These are phyloP conservation scores for Phenoliferia sp. DNA, from an alignment of 1,284 basidiomycete genomes.

Conservation along the genomic window DNA sequence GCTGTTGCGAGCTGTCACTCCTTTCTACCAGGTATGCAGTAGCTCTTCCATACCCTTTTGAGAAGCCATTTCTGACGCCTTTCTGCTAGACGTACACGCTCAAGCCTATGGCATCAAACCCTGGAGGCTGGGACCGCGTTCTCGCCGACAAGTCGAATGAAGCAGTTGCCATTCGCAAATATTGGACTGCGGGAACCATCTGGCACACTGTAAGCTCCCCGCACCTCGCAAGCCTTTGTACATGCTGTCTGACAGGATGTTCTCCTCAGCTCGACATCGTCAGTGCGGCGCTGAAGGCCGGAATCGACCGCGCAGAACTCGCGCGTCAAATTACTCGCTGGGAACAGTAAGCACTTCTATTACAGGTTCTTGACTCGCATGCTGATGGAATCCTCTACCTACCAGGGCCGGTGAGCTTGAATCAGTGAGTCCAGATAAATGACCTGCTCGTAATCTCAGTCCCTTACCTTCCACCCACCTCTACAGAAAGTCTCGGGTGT, in stretches of 20 bases:
- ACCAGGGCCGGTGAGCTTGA: slow-evolving; percentile 39
- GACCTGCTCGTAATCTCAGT: no score
- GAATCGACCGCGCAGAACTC: neutral
- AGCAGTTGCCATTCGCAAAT: slow-evolving; percentile 43
- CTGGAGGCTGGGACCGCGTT: slow-evolving; percentile 41
- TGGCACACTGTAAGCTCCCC: slow-evolving; percentile 12
- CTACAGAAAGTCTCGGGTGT: slow-evolving; percentile 50
- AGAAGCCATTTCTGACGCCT: slow-evolving; percentile 50
- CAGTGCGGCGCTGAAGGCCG: no score
- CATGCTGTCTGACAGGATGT: neutral
- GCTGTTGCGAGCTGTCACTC: slow-evolving; percentile 49
- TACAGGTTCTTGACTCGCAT: neutral
- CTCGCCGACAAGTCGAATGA: slow-evolving; percentile 41
- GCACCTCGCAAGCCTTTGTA: neutral
- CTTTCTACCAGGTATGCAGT: slow-evolving; percentile 46
- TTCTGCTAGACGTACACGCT: slow-evolving; percentile 47
- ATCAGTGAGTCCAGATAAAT: no score
- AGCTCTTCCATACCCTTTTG: no score
- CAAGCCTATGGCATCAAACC: slow-evolving; percentile 34
- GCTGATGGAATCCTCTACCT: neutral
- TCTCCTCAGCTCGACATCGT: slow-evolving; percentile 1
- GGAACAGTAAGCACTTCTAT: slow-evolving; percentile 12
- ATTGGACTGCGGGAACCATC: slow-evolving; percentile 40
- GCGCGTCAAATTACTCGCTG: slow-evolving; percentile 14
- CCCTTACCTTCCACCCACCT: no score